Conservation (phyloP, 805 yeast genomes). For the Kazachstania psychrophila region DNA sequence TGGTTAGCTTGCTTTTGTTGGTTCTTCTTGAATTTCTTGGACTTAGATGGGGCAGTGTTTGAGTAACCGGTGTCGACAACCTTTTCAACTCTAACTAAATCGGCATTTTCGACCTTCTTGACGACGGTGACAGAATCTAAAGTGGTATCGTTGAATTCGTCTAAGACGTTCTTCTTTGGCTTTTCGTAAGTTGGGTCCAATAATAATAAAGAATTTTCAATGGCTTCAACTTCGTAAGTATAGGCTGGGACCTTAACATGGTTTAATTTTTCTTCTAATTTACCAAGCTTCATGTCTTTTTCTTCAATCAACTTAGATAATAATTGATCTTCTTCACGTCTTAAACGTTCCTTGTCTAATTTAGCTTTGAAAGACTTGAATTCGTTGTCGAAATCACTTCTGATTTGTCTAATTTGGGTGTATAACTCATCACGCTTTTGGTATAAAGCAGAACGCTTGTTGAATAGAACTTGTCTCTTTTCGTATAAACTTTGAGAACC, state of each 20-base stretch:
- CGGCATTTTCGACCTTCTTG: constrained; percentile 56
- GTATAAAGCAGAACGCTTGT: constrained; percentile 57
- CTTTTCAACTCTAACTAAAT: constrained; percentile 35
- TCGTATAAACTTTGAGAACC: constrained; percentile 52
- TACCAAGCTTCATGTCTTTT: constrained; percentile 45
- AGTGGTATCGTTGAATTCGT: constrained; percentile 26
- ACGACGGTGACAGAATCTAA: constrained; percentile 28
- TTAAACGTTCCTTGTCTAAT: constrained; percentile 65
- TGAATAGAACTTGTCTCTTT: constrained; percentile 55
- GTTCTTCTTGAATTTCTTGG: constrained; percentile 45
- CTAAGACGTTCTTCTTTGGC: constrained; percentile 33
- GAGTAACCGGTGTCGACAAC: constrained; percentile 51
- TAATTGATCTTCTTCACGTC: constrained; percentile 47
- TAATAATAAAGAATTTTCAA: constrained; percentile 59
- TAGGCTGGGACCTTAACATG: constrained; percentile 79
- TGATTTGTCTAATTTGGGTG: constrained; percentile 55
- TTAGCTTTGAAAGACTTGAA: constrained; percentile 60
- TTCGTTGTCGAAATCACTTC: constrained; percentile 67
- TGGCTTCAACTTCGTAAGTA: constrained; percentile 63
- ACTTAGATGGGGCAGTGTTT: constrained; percentile 37
- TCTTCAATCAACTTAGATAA: constrained; percentile 39
- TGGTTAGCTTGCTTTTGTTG: constrained; percentile 27
- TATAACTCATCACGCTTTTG: constrained; percentile 62
- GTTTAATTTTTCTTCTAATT: constrained; percentile 59
- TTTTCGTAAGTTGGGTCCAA: constrained; percentile 74